phyloP scores from a whole-genome alignment of 2,329 filamentous ascomycete genomes.

The Aspergillus sp. region DNA sequence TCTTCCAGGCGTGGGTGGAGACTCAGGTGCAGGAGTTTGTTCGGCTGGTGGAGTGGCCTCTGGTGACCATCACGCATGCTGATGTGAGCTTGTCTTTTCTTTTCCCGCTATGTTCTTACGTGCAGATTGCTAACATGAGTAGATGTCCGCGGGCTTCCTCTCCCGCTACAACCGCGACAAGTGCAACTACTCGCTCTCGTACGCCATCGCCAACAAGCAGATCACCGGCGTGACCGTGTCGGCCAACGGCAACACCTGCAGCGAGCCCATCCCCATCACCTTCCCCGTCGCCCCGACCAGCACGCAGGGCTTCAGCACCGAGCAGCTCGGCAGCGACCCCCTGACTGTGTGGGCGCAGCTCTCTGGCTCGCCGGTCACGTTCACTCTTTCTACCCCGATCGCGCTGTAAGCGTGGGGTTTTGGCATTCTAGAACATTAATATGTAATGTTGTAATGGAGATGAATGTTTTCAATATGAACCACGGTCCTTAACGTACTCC shows the following conservation, averaged over 20 bases:
- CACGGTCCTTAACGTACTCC: no score
- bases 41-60: constrained; percentile 53
- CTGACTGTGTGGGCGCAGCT: constrained; percentile 51
- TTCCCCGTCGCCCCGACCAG: constrained; percentile 47
- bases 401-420: constrained; percentile 20
- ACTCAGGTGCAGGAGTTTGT: constrained; percentile 53
- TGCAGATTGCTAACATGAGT: not conserved
- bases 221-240: constrained; percentile 53
- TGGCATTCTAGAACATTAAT: not conserved
- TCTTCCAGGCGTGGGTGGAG: constrained; percentile 59
- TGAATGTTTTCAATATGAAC: no score
- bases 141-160: constrained; percentile 50
- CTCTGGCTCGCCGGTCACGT: constrained; percentile 44
- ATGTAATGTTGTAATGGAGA: not conserved
- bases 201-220: constrained; percentile 42
- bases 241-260: constrained; percentile 50
- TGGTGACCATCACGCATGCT: constrained; percentile 56
- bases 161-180: constrained; percentile 54
- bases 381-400: constrained; percentile 42
- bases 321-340: constrained; percentile 56
- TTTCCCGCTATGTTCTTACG: not conserved
- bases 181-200: constrained; percentile 51
- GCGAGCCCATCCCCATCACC: constrained; percentile 53
- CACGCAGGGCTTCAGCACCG: constrained; percentile 45
- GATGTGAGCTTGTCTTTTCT: constrained; percentile 36